Percentiles rank a stretch among this genome's conserved stretches.
Evolutionary conservation across 1,284 basidiomycete genomes (phyloP).

Genomic region (Sanghuangporus sanghuang): DNA sequence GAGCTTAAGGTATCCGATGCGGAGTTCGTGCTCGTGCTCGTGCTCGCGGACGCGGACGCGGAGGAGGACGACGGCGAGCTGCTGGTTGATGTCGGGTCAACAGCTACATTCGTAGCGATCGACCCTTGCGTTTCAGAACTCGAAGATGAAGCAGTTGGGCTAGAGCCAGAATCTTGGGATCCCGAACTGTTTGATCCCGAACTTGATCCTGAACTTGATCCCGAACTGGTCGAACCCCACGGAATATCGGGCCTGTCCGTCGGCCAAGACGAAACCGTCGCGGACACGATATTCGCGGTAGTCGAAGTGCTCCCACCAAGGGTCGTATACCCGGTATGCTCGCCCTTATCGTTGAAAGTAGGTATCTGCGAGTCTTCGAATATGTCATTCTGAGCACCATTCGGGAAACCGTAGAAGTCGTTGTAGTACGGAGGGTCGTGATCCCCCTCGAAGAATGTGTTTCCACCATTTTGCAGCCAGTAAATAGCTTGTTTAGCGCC

Average conservation of each 20-base stretch:
- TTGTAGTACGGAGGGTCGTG: constrained; percentile 53
- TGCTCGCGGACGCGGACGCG: not conserved
- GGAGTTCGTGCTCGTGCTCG: not conserved
- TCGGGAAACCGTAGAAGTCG: constrained; percentile 50
- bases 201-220: not conserved
- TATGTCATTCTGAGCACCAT: constrained; percentile 62
- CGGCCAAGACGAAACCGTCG: constrained; percentile 8
- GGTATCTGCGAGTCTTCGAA: constrained; percentile 37
- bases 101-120: no score
- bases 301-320: constrained; percentile 9
- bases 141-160: not conserved
- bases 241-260: not conserved
- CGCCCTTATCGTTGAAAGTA: constrained; percentile 5
- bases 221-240: not conserved
- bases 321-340: constrained; percentile 11
- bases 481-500: constrained; percentile 63
- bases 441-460: constrained; percentile 57
- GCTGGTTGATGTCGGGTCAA: no score
- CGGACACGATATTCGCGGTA: constrained; percentile 7
- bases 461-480: constrained; percentile 56
- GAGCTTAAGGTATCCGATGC: not conserved
- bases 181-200: not conserved
- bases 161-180: not conserved
- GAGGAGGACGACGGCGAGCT: not conserved
- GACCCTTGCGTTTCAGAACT: no score